These are phyloP conservation scores for Pyrenochaeta sp. DNA, from an alignment of 2,329 filamentous ascomycete genomes.

Conservation along the genomic window DNA sequence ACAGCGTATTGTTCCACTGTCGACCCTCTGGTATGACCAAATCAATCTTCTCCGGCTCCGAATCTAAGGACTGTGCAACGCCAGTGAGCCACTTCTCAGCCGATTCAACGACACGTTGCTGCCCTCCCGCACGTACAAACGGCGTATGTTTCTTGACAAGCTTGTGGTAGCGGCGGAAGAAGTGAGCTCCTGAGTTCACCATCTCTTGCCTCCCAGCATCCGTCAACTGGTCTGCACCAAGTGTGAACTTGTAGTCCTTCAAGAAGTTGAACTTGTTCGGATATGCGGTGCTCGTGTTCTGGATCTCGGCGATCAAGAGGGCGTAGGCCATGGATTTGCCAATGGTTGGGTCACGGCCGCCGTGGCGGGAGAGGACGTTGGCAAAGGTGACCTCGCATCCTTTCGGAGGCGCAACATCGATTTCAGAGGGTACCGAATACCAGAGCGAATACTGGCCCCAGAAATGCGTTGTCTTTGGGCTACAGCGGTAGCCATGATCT, in stretches of 20 bases:
- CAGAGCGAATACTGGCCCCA: conserved; percentile 93
- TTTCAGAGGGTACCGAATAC: conserved; percentile 75
- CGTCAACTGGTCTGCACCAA: conserved; percentile 76
- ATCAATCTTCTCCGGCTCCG: conserved; percentile 53
- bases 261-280: conserved; percentile 74
- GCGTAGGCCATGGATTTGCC: conserved; percentile 72
- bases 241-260: conserved; percentile 72
- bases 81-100: conserved; percentile 79
- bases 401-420: conserved; percentile 67
- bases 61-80: conserved; percentile 66
- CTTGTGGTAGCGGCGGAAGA: conserved; percentile 75
- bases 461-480: conserved; percentile 66
- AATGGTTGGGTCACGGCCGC: conserved; percentile 80
- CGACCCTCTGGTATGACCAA: conserved; percentile 74
- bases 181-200: conserved; percentile 77
- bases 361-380: conserved; percentile 83
- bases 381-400: conserved; percentile 82
- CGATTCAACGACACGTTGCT: conserved; percentile 76
- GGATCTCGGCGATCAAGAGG: conserved; percentile 71
- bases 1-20: conserved; percentile 81
- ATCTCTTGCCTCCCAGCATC: conserved; percentile 73
- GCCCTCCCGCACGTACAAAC: conserved; percentile 76
- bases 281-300: conserved; percentile 65
- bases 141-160: conserved; percentile 68
- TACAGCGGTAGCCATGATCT: conserved; percentile 69